phyloP scores from a whole-genome alignment of 306 rosid genomes.

The Acacia confusa region DNA sequence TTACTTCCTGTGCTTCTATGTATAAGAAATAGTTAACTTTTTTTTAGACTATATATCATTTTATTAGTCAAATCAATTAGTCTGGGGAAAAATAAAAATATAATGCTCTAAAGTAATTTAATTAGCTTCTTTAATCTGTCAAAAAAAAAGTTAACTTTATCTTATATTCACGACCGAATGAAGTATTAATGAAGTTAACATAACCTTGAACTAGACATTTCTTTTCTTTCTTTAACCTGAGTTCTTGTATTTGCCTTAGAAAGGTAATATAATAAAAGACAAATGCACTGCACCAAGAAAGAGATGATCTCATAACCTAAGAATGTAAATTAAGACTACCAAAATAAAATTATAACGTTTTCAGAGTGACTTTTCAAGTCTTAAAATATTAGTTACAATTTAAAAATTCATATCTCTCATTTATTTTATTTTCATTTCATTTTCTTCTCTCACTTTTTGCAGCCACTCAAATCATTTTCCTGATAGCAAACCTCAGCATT shows the following conservation, averaged over 20 bases:
- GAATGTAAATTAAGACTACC: background rate
- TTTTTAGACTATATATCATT: too few relatives aligned
- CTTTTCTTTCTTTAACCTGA: too few relatives aligned
- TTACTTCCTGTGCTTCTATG: too few relatives aligned
- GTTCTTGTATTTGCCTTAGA: background rate
- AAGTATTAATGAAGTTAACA: background rate
- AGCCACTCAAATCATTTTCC: background rate
- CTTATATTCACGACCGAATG: too few relatives aligned
- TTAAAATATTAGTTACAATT: background rate
- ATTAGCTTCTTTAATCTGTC: too few relatives aligned
- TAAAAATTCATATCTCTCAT: background rate
- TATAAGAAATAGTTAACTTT: too few relatives aligned
- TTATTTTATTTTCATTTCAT: background rate
- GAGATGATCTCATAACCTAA: background rate
- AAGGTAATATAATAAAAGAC: background rate
- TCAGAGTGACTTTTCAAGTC: background rate
- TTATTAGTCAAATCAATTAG: too few relatives aligned
- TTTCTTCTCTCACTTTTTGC: background rate
- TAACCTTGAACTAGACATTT: background rate
- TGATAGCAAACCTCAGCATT: background rate
- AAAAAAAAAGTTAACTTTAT: too few relatives aligned
- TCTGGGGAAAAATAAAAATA: too few relatives aligned
- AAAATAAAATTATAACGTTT: background rate
- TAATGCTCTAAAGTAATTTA: too few relatives aligned
- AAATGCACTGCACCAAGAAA: background rate